Evolutionary conservation across 345 rosid genomes (phyloP), one percentile per base, ranked within the genome.

Genomic region (Alliaria petiolata): DNA sequence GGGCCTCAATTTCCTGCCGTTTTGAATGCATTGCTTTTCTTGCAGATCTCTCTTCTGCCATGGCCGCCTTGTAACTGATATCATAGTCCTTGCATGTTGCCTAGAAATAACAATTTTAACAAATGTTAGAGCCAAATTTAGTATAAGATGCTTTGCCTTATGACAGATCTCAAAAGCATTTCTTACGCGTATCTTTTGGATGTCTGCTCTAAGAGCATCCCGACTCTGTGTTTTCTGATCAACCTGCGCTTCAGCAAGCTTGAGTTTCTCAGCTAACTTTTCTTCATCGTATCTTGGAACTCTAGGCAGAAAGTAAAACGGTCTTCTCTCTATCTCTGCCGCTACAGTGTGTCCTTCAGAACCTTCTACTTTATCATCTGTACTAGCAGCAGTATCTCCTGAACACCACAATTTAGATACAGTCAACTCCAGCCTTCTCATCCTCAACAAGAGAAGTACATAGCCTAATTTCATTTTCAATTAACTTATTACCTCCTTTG

Each of bases 211-310:
- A 75, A 87, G 78, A 63, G 85, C 86, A 80, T 87, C 90, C 40
- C 96, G 89, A 46, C 35, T 75, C 74, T 69, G 57, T 17, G 92
- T 93, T 76, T 78, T 90, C 67, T 84, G 85, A n/a, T 84, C 85
- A 47, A 90, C 88, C 71, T 62, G 74, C 8, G 60, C 61, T 67
- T 85, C 84, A 50, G 89, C 85, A 47, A 64, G 76, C 50, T 74
- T 81, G 71, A 88, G 84, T 79, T 86, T 81, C 62, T 83, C 88
- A 54, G 76, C 75, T 28, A 85, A 65, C 65, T 68, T 78, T 51
- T 79, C 83, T 20, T 81, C 87, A 62, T 87, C 85, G 72, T 75
- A 82, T 80, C 88, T 83, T n/a, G 96, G 93, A 81, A 87, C 61
- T 82, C 51, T 87, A 40, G 87, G 62, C 38, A 85, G 78, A 76